Conservation (phyloP, 306 rosid species). For the Alnus rubra region DNA sequence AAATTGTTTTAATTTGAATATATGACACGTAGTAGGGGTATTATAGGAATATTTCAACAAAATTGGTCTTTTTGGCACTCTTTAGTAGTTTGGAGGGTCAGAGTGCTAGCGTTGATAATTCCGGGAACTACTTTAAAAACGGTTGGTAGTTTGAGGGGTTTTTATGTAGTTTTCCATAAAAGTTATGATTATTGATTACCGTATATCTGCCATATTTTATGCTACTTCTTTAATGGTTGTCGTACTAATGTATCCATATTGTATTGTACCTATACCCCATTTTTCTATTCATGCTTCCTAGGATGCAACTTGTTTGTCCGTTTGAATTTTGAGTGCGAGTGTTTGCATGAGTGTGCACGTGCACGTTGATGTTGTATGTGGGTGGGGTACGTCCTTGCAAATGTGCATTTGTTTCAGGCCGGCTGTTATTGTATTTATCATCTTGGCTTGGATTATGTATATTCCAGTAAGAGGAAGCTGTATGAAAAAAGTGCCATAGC, state of each 20-base stretch:
- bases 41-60: no score
- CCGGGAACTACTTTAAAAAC: no score
- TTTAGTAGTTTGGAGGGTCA: no score
- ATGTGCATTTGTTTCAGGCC: neutral
- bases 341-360: neutral
- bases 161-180: no score
- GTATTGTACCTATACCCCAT: neutral
- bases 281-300: neutral
- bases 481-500: neutral
- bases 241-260: neutral
- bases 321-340: neutral
- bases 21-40: no score
- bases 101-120: no score
- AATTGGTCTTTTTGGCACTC: no score
- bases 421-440: neutral
- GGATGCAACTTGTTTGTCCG: neutral
- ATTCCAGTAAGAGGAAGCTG: neutral
- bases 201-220: neutral
- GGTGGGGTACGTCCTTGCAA: neutral
- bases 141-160: no score
- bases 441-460: neutral
- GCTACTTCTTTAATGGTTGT: no score
- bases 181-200: neutral
- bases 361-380: neutral
- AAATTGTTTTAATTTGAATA: no score